Conservation (phyloP, 2,329 filamentous ascomycete genomes). For the Stemphylium vesicarium region DNA sequence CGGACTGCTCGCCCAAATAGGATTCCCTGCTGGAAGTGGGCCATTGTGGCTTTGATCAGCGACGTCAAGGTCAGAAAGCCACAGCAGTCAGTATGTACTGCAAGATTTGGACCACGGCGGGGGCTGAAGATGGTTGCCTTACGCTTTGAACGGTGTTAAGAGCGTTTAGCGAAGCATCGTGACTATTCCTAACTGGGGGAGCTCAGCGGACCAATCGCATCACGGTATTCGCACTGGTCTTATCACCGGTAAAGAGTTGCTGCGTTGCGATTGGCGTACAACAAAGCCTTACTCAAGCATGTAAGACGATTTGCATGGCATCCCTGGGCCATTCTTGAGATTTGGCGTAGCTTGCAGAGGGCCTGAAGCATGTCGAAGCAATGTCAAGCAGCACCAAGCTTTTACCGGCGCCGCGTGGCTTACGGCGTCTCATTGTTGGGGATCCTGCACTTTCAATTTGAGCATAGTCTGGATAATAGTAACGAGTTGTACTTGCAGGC, state of each 20-base stretch:
- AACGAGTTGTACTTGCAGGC: not conserved
- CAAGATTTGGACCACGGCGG: not conserved
- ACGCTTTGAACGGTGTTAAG: not conserved
- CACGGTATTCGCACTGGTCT: not conserved
- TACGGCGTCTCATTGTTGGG: not conserved
- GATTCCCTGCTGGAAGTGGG: not conserved
- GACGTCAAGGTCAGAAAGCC: not conserved
- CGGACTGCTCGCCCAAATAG: conserved; percentile 12
- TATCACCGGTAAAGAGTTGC: not conserved
- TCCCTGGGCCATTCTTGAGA: not conserved
- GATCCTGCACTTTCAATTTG: not conserved
- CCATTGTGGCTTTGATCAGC: conserved; percentile 5
- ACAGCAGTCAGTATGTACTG: not conserved
- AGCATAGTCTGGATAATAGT: not conserved
- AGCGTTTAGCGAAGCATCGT: not conserved
- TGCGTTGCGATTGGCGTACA: conserved; percentile 5
- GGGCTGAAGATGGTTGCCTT: not conserved
- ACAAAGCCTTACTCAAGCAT: not conserved
- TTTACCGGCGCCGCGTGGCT: not conserved
- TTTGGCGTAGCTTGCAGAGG: not conserved
- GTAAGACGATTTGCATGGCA: not conserved
- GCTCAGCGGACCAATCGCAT: conserved; percentile 29
- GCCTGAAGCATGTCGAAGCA: not conserved
- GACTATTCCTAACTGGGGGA: conserved; percentile 20
- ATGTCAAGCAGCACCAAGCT: conserved; percentile 1